phyloP scores from a whole-genome alignment of 1,284 basidiomycete species.

The Wallemia ichthyophaga region DNA sequence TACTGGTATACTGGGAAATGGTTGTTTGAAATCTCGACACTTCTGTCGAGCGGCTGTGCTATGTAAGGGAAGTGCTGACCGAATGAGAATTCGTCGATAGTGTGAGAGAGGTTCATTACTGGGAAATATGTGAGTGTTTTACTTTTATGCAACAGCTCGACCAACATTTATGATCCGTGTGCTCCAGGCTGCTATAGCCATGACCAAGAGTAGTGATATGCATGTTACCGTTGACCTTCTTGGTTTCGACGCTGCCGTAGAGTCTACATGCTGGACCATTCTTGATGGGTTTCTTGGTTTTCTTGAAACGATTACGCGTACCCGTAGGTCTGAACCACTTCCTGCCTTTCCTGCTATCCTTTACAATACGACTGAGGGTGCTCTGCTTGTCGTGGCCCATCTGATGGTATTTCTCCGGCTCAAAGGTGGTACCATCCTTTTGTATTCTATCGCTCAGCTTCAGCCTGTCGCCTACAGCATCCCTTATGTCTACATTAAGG shows the following conservation, averaged over 20 bases:
- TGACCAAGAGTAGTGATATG: constrained; percentile 44
- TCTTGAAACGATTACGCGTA: constrained; percentile 20
- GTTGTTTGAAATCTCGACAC: constrained; percentile 47
- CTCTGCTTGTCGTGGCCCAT: background rate
- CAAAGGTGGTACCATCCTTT: background rate
- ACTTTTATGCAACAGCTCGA: constrained; percentile 5
- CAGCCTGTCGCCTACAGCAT: constrained; percentile 68
- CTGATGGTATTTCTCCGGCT: background rate
- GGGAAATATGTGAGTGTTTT: background rate
- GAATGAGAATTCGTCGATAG: constrained; percentile 88
- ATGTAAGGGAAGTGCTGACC: constrained; percentile 91
- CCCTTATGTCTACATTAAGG: constrained; percentile 62
- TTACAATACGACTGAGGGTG: background rate
- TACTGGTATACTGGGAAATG: constrained; percentile 91
- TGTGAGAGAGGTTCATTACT: constrained; percentile 92
- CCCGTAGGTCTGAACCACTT: background rate
- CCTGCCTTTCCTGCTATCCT: background rate
- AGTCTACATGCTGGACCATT: constrained; percentile 50
- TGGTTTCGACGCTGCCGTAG: constrained; percentile 53
- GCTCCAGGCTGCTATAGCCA: constrained; percentile 59
- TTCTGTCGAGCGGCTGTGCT: constrained; percentile 71
- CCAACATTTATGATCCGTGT: constrained; percentile 55
- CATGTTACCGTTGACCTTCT: constrained; percentile 46
- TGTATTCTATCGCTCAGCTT: constrained; percentile 29
- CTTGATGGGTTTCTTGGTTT: constrained; percentile 35